Conservation (phyloP, 495 filamentous ascomycete species). For the Hypoxylon trugodes region DNA sequence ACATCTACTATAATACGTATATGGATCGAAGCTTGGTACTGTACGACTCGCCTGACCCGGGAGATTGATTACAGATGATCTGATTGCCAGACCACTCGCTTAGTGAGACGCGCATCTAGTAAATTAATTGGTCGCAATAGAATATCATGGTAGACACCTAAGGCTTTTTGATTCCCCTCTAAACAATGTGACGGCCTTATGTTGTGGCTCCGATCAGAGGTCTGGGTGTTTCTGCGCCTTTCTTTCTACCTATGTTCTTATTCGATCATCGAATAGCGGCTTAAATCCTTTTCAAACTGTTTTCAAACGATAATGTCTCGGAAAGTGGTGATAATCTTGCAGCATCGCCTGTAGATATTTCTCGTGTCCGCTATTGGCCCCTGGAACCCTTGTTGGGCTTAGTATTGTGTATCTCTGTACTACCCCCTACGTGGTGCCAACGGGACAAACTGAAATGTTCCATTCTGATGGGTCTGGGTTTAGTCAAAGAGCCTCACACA, state of each 20-base stretch:
- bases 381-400: constrained; percentile 18
- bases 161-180: constrained; percentile 19
- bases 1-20: not conserved
- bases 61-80: constrained; percentile 31
- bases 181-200: constrained; percentile 10
- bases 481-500: constrained; percentile 36
- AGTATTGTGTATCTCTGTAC: constrained; percentile 18
- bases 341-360: constrained; percentile 4
- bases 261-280: constrained; percentile 17
- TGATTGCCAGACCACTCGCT: constrained; percentile 34
- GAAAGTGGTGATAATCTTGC: constrained; percentile 5
- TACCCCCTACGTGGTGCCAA: constrained; percentile 41
- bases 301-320: constrained; percentile 17
- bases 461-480: constrained; percentile 32
- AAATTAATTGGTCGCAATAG: constrained; percentile 31
- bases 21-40: constrained; percentile 18
- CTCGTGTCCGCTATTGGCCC: constrained; percentile 10
- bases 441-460: constrained; percentile 28
- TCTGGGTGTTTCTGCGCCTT: not conserved
- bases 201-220: constrained; percentile 24
- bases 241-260: not conserved
- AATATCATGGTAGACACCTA: constrained; percentile 22
- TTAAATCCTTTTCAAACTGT: constrained; percentile 9
- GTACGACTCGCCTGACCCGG: constrained; percentile 32
- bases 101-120: constrained; percentile 36